Evolutionary conservation across 2,329 filamentous ascomycete species (phyloP).

Genomic region (Pseudocercospora fijiensis): DNA sequence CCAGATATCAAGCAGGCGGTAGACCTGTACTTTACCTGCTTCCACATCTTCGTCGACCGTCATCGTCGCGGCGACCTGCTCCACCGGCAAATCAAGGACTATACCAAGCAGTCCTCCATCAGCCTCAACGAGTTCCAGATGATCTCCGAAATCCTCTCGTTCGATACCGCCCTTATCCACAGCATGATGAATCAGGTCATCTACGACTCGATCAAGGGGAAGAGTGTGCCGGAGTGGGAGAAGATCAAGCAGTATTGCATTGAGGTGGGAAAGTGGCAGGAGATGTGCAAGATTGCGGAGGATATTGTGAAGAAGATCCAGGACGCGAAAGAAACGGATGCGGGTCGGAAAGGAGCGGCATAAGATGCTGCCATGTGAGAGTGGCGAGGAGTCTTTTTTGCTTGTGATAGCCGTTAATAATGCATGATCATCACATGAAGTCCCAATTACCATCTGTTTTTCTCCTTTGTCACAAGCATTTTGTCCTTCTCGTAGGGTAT

Average conservation of each 20-base stretch:
- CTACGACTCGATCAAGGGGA: background rate
- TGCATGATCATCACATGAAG: background rate
- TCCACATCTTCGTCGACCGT: background rate
- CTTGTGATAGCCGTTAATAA: background rate
- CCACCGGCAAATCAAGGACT: background rate
- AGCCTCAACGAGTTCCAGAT: slow-evolving; percentile 7
- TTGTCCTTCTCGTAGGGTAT: too few relatives aligned
- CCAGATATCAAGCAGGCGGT: background rate
- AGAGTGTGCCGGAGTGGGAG: background rate
- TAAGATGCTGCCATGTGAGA: background rate
- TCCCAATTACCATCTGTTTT: background rate
- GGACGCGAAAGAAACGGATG: background rate
- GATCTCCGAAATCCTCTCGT: slow-evolving; percentile 2
- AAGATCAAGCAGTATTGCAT: background rate
- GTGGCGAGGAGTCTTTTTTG: background rate
- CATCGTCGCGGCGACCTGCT: background rate
- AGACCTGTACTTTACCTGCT: background rate
- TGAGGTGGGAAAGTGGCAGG: background rate
- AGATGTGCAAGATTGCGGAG: slow-evolving; percentile 3
- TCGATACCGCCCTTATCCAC: slow-evolving; percentile 6
- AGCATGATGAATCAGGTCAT: slow-evolving; percentile 4
- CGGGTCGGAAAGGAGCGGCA: background rate
- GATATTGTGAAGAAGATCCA: slow-evolving; percentile 1
- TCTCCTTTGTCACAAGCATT: too few relatives aligned
- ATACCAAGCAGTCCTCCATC: background rate